These are phyloP conservation scores for Aureobasidium melanogenum DNA, from an alignment of 2,329 filamentous ascomycete genomes.

Conservation along the genomic window DNA sequence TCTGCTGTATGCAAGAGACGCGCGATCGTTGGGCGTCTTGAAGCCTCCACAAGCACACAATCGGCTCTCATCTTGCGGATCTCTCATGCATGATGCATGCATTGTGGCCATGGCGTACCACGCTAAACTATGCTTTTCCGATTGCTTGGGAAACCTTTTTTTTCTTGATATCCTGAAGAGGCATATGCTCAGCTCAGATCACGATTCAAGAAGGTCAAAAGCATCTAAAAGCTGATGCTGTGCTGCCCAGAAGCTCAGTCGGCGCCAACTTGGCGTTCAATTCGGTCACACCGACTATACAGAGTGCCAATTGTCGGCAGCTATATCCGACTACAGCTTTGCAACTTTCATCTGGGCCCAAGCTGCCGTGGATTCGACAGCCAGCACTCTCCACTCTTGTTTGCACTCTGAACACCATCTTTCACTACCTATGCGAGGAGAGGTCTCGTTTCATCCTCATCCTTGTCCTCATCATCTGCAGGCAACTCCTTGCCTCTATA, in stretches of 20 bases:
- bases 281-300: neutral
- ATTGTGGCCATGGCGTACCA: neutral
- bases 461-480: neutral
- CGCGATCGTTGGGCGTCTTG: neutral
- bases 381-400: neutral
- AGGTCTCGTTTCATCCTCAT: neutral
- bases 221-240: neutral
- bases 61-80: neutral
- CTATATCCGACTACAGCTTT: too few relatives aligned
- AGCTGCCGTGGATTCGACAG: neutral
- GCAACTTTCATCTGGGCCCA: too few relatives aligned
- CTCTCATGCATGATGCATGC: constrained; percentile 5
- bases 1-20: neutral
- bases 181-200: neutral
- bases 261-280: neutral
- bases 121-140: constrained; percentile 3
- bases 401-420: neutral
- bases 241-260: neutral
- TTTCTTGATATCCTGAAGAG: neutral
- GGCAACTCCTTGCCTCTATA: constrained; percentile 42
- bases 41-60: neutral
- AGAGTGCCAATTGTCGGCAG: neutral
- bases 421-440: neutral
- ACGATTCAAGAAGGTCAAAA: neutral
- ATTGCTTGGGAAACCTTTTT: neutral